Conservation (phyloP, 179 eudicot species). For the Monotropa hypopitys region DNA sequence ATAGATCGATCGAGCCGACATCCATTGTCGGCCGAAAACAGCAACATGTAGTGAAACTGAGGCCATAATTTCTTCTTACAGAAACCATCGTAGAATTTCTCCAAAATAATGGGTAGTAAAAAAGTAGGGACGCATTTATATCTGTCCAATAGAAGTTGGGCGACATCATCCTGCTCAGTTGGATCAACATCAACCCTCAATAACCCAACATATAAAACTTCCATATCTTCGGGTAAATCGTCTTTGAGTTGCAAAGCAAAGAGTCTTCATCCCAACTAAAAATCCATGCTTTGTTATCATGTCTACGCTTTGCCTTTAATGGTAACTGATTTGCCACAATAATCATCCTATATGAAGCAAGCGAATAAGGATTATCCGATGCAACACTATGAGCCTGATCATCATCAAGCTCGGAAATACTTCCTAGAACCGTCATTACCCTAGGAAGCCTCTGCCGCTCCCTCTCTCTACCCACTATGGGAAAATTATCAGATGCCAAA, state of each 20-base stretch:
- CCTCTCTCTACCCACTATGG: slow-evolving; percentile 44
- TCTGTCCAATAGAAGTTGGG: slow-evolving; percentile 50
- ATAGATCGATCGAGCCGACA: slow-evolving; percentile 65
- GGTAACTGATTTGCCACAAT: slow-evolving; percentile 75
- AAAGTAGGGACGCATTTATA: slow-evolving; percentile 79
- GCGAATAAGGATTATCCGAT: slow-evolving; percentile 57
- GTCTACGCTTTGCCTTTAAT: slow-evolving; percentile 44
- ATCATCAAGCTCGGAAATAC: slow-evolving; percentile 52
- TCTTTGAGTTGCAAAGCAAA: slow-evolving; percentile 55
- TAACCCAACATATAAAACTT: slow-evolving; percentile 74
- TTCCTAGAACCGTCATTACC: slow-evolving; percentile 84
- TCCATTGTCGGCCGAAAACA: slow-evolving; percentile 57
- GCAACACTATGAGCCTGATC: slow-evolving; percentile 59
- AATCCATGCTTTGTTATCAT: slow-evolving; percentile 64
- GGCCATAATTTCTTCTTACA: slow-evolving; percentile 90
- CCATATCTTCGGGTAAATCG: slow-evolving; percentile 77
- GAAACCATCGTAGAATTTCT: slow-evolving; percentile 62
- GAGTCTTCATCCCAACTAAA: slow-evolving; percentile 85
- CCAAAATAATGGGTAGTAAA: slow-evolving; percentile 43
- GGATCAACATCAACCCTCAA: slow-evolving; percentile 57
- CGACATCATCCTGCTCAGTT: slow-evolving; percentile 69
- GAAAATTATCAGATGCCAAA: slow-evolving; percentile 67
- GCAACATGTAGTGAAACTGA: slow-evolving; percentile 85
- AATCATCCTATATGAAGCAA: slow-evolving; percentile 60
- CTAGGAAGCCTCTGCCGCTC: slow-evolving; percentile 47